Evolutionary conservation across 192 early-diverging fungal genomes (phyloP).

Genomic region (Oehlia diaphana): DNA sequence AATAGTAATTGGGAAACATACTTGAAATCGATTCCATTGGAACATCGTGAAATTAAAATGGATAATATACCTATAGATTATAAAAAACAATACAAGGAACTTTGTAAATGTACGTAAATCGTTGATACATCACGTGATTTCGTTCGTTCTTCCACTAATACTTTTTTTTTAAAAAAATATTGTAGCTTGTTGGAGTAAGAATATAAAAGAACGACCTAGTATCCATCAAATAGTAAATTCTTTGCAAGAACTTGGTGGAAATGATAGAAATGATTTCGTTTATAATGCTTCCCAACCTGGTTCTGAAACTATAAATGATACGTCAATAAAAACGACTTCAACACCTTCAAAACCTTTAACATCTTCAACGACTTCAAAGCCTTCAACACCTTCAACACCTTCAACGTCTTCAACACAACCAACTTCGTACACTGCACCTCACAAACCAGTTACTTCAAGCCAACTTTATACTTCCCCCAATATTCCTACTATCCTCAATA

Average conservation of each 20-base stretch:
- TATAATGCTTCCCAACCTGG: no score
- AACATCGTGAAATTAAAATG: not conserved
- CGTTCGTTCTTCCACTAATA: not conserved
- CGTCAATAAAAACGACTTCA: no score
- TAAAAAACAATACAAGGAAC: not conserved
- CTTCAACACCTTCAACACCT: no score
- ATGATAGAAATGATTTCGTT: no score
- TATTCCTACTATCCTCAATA: not conserved
- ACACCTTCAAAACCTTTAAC: no score
- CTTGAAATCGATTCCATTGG: not conserved
- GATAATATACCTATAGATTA: not conserved
- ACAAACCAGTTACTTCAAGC: not conserved
- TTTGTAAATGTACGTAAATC: not conserved
- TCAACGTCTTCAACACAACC: not conserved
- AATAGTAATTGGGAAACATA: not conserved
- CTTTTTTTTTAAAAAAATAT: not conserved
- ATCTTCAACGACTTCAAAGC: no score
- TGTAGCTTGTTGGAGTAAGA: not conserved
- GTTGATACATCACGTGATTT: not conserved
- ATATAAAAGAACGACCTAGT: not conserved
- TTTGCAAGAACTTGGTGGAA: not conserved
- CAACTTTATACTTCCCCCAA: no score
- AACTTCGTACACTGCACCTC: not conserved
- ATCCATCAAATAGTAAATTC: not conserved
- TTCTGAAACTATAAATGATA: no score